Percentiles rank a stretch among this genome's conserved stretches.
Evolutionary conservation across 2,329 filamentous ascomycete genomes (phyloP).

Genomic region (Metarhizium guizhouense): DNA sequence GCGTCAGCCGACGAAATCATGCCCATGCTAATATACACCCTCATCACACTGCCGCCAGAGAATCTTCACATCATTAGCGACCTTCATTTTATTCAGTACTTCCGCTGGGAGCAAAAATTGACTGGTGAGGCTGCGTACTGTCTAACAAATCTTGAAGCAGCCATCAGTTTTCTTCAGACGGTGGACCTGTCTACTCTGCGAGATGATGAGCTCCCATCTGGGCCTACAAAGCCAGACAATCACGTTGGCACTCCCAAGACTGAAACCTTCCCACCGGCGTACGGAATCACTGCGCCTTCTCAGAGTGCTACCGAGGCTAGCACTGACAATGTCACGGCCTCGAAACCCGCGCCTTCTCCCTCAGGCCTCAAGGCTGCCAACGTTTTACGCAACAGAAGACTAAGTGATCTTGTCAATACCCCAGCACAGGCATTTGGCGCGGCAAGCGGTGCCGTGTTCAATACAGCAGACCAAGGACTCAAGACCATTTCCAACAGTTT

Average conservation of each 20-base stretch:
- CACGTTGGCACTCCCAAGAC: constrained; percentile 38
- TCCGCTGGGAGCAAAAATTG: constrained; percentile 75
- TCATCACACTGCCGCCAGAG: constrained; percentile 84
- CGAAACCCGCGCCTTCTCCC: constrained; percentile 28
- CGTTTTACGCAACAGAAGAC: constrained; percentile 58
- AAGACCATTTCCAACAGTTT: constrained; percentile 88
- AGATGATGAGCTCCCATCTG: constrained; percentile 65
- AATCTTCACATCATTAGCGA: constrained; percentile 88
- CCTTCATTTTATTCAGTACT: constrained; percentile 86
- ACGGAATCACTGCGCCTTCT: constrained; percentile 30
- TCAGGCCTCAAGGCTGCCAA: constrained; percentile 35
- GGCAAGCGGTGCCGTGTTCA: constrained; percentile 76
- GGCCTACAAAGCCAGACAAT: constrained; percentile 49
- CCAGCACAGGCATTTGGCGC: constrained; percentile 74
- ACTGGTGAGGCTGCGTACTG: constrained; percentile 95
- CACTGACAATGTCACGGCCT: constrained; percentile 21
- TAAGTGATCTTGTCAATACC: constrained; percentile 81
- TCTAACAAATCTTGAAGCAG: constrained; percentile 88
- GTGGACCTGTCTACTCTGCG: constrained; percentile 86
- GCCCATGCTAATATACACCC: constrained; percentile 89
- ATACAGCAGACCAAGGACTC: constrained; percentile 81
- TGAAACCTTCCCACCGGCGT: constrained; percentile 50
- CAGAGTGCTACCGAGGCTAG: constrained; percentile 23
- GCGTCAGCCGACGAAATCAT: constrained; percentile 96
- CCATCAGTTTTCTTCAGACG: constrained; percentile 88